Evolutionary conservation across 139 green algal species (phyloP).

Genomic region (Nannochloris sp.): DNA sequence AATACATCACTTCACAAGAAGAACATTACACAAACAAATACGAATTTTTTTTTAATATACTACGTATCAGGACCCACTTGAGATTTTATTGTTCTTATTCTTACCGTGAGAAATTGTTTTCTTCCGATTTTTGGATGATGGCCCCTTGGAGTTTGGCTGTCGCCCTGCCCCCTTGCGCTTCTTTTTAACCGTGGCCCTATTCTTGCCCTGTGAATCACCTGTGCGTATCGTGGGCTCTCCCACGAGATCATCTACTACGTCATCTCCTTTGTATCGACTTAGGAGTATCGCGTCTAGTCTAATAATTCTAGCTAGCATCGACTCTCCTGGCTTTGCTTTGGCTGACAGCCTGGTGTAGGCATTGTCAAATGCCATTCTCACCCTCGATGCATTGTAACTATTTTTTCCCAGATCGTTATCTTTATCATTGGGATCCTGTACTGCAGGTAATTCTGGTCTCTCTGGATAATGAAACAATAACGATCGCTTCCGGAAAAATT

Average conservation of each 20-base stretch:
- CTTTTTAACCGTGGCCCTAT: neutral
- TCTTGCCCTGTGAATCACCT: neutral
- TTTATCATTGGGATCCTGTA: constrained; percentile 75
- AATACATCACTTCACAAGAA: too few relatives aligned
- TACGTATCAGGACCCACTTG: too few relatives aligned
- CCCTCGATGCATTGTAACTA: constrained; percentile 55
- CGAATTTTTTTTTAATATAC: too few relatives aligned
- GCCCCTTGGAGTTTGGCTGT: too few relatives aligned
- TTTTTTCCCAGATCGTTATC: constrained; percentile 61
- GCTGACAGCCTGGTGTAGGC: constrained; percentile 42
- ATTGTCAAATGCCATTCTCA: constrained; percentile 47
- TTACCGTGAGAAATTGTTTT: too few relatives aligned
- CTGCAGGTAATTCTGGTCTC: constrained; percentile 54
- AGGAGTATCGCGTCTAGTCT: constrained; percentile 27
- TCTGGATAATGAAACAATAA: constrained; percentile 22
- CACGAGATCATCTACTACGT: neutral
- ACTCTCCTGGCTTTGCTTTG: constrained; percentile 18
- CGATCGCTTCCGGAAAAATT: constrained; percentile 49
- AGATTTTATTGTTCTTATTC: too few relatives aligned
- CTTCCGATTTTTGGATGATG: too few relatives aligned
- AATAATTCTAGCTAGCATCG: constrained; percentile 49
- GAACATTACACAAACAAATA: too few relatives aligned
- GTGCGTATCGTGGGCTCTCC: neutral
- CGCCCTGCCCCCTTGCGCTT: neutral
- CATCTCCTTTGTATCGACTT: neutral